These are phyloP conservation scores for Onygenales sp. DNA, from an alignment of 2,329 filamentous ascomycete species.

Conservation along the genomic window DNA sequence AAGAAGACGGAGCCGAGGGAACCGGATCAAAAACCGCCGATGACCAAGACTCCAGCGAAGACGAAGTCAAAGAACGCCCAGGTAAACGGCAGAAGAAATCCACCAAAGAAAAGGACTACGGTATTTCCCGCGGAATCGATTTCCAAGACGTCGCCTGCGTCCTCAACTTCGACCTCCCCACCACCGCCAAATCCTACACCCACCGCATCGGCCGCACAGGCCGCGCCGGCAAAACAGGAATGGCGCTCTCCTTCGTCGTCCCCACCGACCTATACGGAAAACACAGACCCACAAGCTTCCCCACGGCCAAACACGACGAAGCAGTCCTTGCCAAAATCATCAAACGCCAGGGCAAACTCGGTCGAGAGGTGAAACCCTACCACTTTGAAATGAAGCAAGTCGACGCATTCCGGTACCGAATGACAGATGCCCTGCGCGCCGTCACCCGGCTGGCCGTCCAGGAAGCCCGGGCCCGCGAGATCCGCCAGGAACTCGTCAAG, in stretches of 20 bases:
- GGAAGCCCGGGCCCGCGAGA: slow-evolving; percentile 78
- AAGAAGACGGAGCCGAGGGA: slow-evolving; percentile 18
- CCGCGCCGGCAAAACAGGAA: slow-evolving; percentile 80
- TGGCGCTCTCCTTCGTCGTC: slow-evolving; percentile 91
- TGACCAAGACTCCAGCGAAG: slow-evolving; percentile 27
- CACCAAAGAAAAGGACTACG: slow-evolving; percentile 74
- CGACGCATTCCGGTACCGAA: slow-evolving; percentile 87
- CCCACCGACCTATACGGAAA: slow-evolving; percentile 75
- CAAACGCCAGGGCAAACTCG: slow-evolving; percentile 66
- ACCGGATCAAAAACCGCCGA: slow-evolving; percentile 13
- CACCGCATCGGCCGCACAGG: slow-evolving; percentile 93
- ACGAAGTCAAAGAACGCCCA: slow-evolving; percentile 24
- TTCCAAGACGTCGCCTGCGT: slow-evolving; percentile 93
- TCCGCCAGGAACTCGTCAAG: slow-evolving; percentile 82
- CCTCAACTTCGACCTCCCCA: slow-evolving; percentile 92
- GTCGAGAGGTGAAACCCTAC: slow-evolving; percentile 78
- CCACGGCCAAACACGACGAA: slow-evolving; percentile 73
- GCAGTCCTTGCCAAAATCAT: slow-evolving; percentile 70
- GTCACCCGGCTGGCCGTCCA: slow-evolving; percentile 85
- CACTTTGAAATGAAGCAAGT: slow-evolving; percentile 91
- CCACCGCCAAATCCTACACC: slow-evolving; percentile 84
- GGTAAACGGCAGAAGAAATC: slow-evolving; percentile 57
- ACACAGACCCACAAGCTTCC: slow-evolving; percentile 74
- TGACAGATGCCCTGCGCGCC: slow-evolving; percentile 81
- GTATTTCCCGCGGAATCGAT: slow-evolving; percentile 91